A percentile compares a stretch with the other conserved stretches of the same genome.
phyloP scores from a whole-genome alignment of 1,284 basidiomycete genomes.

The Malassezia japonica region DNA sequence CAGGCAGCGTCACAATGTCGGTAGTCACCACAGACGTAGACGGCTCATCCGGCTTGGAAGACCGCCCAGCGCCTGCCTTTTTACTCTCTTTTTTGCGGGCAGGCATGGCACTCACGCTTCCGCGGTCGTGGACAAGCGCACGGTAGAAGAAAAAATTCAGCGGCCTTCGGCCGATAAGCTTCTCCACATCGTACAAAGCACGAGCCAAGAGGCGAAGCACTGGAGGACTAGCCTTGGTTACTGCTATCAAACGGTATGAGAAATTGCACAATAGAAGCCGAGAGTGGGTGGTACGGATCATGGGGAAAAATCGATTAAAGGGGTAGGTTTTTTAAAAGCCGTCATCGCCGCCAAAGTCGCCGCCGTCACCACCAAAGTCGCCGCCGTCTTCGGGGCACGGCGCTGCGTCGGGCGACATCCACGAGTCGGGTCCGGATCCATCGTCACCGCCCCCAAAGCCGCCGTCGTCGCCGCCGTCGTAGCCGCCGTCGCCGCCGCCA shows the following conservation, averaged over 20 bases:
- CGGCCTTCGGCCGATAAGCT: slow-evolving; percentile 8
- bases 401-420: no score
- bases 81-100: slow-evolving; percentile 8
- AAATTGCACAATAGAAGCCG: background rate
- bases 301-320: no score
- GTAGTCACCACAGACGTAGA: no score
- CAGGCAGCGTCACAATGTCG: background rate
- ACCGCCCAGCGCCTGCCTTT: background rate
- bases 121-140: background rate
- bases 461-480: background rate
- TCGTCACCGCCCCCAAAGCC: background rate
- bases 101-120: background rate
- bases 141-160: slow-evolving; percentile 15
- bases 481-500: background rate
- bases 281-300: no score
- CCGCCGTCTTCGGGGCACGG: no score
- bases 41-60: background rate
- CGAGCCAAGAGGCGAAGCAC: background rate
- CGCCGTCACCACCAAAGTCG: background rate
- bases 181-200: background rate
- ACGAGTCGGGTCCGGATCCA: no score
- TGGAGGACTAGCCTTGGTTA: background rate
- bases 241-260: background rate
- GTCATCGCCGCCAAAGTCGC: background rate
- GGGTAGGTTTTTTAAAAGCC: background rate